Evolutionary conservation across 169 alveolate genomes (phyloP), one percentile per base, ranked within the genome.

Genomic region (Theileria sp.): DNA sequence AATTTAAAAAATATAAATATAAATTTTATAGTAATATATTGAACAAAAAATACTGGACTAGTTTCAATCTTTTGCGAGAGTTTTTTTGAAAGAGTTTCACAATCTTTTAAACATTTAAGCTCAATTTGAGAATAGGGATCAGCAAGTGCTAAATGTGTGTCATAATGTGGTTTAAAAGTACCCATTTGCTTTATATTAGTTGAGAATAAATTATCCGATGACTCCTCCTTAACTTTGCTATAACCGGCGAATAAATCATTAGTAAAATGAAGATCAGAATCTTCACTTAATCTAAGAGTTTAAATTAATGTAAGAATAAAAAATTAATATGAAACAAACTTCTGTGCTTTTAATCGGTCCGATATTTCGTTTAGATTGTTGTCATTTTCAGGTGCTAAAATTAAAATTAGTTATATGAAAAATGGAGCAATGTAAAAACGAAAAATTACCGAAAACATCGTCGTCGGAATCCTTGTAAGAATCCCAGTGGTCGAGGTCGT

Each of bases 61-160:
- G 80, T 68, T 13, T 77, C 90, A 36, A 84, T 84, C 74, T 84
- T 84, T 54, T 84, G 87, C 77, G 90, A 84, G 50, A 84, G 79
- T 49, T 84, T 84, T 78, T 77, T 84, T 10, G 90, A 84, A 25
- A 71, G 82, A 0, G 61, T 64, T 30, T 84, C 90, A 61, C 90
- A 84, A 70, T 84, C 90, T 86, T 84, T 84, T 0, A 84, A 73
- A 26, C 87, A 77, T 38, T 84, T 84, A 34, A 84, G 83, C 26
- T 56, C 38, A 19, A 84, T 70, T 23, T 76, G 86, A 13, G 86
- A 61, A 19, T 62, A 77, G 5, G 90, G 90, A 30, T 84, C 90
- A 34, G 90, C 62, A 9, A 77, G 80, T 60, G 70, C 90, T 84
- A 81, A 26, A 3, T 25, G 21, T 44, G 44, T 21, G 66, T 32